These are phyloP conservation scores for Millerago galiae DNA, from an alignment of 805 yeast species.

Conservation along the genomic window DNA sequence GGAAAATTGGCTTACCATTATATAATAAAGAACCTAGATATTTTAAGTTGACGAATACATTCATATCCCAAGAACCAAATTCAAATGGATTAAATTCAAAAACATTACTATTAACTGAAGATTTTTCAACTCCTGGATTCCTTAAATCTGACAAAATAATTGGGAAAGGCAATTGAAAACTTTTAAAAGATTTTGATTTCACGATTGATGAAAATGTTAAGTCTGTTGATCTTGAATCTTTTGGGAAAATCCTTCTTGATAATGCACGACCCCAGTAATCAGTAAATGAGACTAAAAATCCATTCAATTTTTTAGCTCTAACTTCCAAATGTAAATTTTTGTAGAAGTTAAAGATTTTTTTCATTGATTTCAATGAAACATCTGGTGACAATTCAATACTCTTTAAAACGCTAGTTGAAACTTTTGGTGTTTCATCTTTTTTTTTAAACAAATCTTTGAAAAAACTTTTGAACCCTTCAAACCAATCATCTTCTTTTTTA, in stretches of 20 bases:
- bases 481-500: slow-evolving; percentile 17
- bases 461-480: slow-evolving; percentile 17
- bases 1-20: slow-evolving; percentile 34
- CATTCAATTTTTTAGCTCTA: slow-evolving; percentile 42
- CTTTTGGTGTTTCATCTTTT: slow-evolving; percentile 14
- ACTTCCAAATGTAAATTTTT: slow-evolving; percentile 48
- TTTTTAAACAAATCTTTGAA: slow-evolving; percentile 23
- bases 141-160: slow-evolving; percentile 36
- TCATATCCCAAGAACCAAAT: slow-evolving; percentile 62
- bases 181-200: slow-evolving; percentile 30
- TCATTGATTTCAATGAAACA: slow-evolving; percentile 24
- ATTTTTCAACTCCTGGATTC: slow-evolving; percentile 29
- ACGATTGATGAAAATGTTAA: slow-evolving; percentile 35
- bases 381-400: slow-evolving; percentile 16
- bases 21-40: slow-evolving; percentile 45
- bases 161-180: slow-evolving; percentile 42
- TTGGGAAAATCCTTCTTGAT: slow-evolving; percentile 39
- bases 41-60: slow-evolving; percentile 42
- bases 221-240: slow-evolving; percentile 28
- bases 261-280: slow-evolving; percentile 68
- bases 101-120: slow-evolving; percentile 34
- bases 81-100: slow-evolving; percentile 62
- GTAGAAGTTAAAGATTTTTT: slow-evolving; percentile 39
- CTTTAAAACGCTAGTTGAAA: slow-evolving; percentile 14
- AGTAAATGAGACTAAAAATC: slow-evolving; percentile 52